phyloP scores from a whole-genome alignment of 2,329 filamentous ascomycete genomes.

The Ceratocystis ficicola region DNA sequence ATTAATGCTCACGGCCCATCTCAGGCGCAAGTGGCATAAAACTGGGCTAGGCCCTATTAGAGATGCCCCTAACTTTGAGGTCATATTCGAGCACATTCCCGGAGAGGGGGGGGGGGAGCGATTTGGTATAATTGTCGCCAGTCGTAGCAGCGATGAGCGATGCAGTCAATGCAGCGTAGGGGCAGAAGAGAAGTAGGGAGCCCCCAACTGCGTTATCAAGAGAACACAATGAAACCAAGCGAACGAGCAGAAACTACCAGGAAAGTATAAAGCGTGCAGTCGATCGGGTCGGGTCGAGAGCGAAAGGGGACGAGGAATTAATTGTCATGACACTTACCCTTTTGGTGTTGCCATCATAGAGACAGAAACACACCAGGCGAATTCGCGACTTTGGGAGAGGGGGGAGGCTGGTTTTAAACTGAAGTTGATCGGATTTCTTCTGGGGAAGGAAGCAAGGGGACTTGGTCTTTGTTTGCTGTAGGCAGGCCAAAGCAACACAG shows the following conservation, averaged over 20 bases:
- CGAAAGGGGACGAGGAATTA: conserved; percentile 10
- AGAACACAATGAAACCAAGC: not conserved
- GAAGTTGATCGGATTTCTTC: conserved; percentile 10
- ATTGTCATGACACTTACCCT: conserved; percentile 16
- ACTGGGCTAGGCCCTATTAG: not conserved
- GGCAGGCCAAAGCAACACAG: not conserved
- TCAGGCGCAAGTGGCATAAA: not conserved
- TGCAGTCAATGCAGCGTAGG: not conserved
- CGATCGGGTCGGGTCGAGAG: not conserved
- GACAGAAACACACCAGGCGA: conserved; percentile 10
- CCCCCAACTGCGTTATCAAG: not conserved
- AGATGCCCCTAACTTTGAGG: not conserved
- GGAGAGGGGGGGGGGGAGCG: not conserved
- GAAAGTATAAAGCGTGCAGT: not conserved
- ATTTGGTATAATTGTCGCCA: not conserved
- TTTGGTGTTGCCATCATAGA: conserved; percentile 21
- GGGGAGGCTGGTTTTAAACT: conserved; percentile 17
- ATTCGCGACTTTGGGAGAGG: conserved; percentile 19
- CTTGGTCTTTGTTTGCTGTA: not conserved
- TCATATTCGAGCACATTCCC: not conserved
- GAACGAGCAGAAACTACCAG: not conserved
- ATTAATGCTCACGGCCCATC: not conserved
- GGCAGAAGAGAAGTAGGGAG: not conserved
- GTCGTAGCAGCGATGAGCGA: not conserved
- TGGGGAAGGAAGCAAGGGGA: conserved; percentile 2